Evolutionary conservation across 352 stramenopile species (phyloP).

Genomic region (Phytophthora pistaciae): DNA sequence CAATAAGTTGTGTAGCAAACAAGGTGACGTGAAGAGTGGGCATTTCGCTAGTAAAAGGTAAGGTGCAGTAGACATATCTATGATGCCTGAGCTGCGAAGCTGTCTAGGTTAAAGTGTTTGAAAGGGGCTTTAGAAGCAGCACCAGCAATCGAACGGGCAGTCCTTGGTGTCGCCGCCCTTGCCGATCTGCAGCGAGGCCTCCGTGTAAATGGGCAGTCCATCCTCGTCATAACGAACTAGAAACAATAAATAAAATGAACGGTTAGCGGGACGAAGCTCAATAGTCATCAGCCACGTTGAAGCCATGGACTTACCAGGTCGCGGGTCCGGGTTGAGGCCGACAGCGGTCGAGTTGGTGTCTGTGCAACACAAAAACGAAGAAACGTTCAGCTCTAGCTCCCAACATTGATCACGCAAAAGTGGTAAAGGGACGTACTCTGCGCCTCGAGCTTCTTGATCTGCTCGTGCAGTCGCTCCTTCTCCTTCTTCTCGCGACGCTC

Average conservation of each 20-base stretch:
- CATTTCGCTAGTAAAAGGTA: too few species aligned
- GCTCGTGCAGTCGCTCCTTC: constrained; percentile 70
- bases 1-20: too few species aligned
- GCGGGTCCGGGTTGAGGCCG: constrained; percentile 74
- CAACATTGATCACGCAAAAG: neutral
- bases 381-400: neutral
- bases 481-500: constrained; percentile 57
- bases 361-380: constrained; percentile 23
- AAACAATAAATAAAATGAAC: neutral
- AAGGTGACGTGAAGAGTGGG: too few species aligned
- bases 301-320: constrained; percentile 58
- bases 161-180: constrained; percentile 86
- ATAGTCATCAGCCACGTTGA: neutral
- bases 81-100: neutral
- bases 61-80: too few species aligned
- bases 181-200: constrained; percentile 84
- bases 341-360: constrained; percentile 81
- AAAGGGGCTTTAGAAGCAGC: constrained; percentile 75
- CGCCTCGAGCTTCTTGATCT: constrained; percentile 86
- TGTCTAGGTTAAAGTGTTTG: constrained; percentile 3
- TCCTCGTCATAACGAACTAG: constrained; percentile 89
- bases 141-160: constrained; percentile 93
- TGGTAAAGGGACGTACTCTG: constrained; percentile 61
- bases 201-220: constrained; percentile 88
- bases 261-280: constrained; percentile 3